Base-by-base conservation (phyloP, 2,329 filamentous ascomycete species). In the Penicillium sp. region DNA sequence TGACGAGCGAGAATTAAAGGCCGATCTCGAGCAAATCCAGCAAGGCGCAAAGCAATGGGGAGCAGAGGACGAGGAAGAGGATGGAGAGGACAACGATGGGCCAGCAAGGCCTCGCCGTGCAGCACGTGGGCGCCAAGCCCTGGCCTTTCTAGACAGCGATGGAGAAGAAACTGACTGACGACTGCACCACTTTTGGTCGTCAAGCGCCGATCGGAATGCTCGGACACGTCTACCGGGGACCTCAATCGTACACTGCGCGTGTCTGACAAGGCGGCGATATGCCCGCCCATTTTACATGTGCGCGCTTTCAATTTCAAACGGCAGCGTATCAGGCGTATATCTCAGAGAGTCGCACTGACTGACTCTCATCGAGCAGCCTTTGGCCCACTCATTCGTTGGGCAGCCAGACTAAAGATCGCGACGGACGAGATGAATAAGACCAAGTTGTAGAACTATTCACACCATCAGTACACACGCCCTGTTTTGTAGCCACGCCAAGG, bases 351-450 rank as follows among this genome's bases (percentile, higher is more conserved):
- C 29, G 8, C 29, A 32, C 7, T 8, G 29, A 5, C 29, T 32
- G 29, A 32, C 43, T 48, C 47, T 68, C 56, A 70, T 63, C 64
- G 69, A 36, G 61, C 57, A 18, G 62, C 49, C 50, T 69, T 72
- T 43, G 62, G 63, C 26, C 69, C 70, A 52, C 76, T 77, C 79
- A 96, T 86, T 57, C 86, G 85, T 65, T 98, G 93, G 27, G 91
- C 93, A 52, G 93, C 84, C 51, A 98, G 74, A 66, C 91, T 95
- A 74, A 97, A 96, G 51, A 95, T 83, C 6, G 91, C 90, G 25
- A 98, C 87, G 0, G 93, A 96, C 25, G 90, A 93, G 77, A 98
- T 91, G 73, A 97, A 98, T 2, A 97, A 76, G 1, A 96, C 90
- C 0, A 95, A 82, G 63, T 98, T 97, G 73, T 98, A 98, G 69